Evolutionary conservation across 2,329 filamentous ascomycete genomes (phyloP).

Genomic region (Cyphellophora europaea): DNA sequence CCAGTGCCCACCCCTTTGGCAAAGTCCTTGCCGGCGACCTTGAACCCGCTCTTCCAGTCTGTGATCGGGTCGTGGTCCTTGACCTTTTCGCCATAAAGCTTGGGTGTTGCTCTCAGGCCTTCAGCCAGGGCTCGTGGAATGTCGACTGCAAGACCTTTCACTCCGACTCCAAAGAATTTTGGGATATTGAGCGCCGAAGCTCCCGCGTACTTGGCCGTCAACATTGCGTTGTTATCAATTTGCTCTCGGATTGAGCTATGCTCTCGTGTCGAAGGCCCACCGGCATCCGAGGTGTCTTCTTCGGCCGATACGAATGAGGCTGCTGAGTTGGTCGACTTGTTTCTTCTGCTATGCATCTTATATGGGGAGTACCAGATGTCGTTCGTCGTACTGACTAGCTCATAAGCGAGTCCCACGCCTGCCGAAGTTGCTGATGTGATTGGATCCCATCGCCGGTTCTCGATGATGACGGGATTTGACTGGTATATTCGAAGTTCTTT

Average conservation of each 20-base stretch:
- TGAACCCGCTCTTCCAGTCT: conserved; percentile 25
- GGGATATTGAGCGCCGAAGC: conserved; percentile 19
- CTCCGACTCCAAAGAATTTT: conserved; percentile 19
- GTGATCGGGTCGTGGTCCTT: conserved; percentile 23
- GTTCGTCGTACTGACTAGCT: conserved; percentile 19
- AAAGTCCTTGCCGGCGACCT: conserved; percentile 25
- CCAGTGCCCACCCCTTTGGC: conserved; percentile 24
- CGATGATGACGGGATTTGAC: conserved; percentile 23
- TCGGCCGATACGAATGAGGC: background rate
- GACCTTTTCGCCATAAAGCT: conserved; percentile 27
- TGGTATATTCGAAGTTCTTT: conserved; percentile 16
- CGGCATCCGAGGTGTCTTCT: background rate
- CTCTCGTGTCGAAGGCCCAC: background rate
- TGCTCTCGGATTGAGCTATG: too few species aligned
- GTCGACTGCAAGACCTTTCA: conserved; percentile 27
- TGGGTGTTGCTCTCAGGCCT: conserved; percentile 26
- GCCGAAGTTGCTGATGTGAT: conserved; percentile 22
- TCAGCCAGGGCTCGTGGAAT: conserved; percentile 28
- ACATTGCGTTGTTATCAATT: background rate
- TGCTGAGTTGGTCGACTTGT: conserved; percentile 2
- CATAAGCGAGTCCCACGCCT: conserved; percentile 18
- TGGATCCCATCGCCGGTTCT: conserved; percentile 27
- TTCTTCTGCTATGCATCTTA: conserved; percentile 20
- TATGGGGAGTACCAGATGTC: conserved; percentile 19
- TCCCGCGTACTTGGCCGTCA: conserved; percentile 6